Evolutionary conservation across 371 early-diverging fungal genomes (phyloP).

Genomic region (Mortierella sp.): DNA sequence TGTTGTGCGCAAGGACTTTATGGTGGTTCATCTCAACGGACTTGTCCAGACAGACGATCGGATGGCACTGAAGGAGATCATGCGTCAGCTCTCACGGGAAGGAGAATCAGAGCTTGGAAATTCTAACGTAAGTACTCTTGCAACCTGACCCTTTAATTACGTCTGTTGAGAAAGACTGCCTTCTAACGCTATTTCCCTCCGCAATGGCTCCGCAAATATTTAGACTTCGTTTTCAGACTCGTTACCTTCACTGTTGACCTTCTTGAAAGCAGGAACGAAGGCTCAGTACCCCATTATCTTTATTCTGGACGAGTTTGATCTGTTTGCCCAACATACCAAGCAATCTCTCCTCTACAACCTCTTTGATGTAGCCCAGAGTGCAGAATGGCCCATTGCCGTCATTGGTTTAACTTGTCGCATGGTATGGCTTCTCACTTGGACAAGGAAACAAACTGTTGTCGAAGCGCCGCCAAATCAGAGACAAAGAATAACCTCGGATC

Average conservation of each 20-base stretch:
- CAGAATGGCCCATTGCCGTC: conserved; percentile 87
- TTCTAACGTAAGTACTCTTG: conserved; percentile 26
- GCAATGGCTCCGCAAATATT: not conserved
- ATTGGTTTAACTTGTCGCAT: conserved; percentile 88
- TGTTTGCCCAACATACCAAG: conserved; percentile 90
- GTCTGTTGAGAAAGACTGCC: not conserved
- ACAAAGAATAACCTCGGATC: not conserved
- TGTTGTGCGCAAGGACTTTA: conserved; percentile 63
- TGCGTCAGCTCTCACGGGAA: conserved; percentile 75
- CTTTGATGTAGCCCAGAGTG: conserved; percentile 91
- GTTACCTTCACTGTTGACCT: conserved; percentile 70
- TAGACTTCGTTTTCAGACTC: conserved; percentile 78
- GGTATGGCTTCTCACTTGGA: conserved; percentile 57
- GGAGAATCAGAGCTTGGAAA: conserved; percentile 54
- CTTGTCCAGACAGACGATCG: conserved; percentile 87
- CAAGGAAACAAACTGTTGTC: not conserved
- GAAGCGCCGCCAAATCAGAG: not conserved
- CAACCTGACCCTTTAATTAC: no score
- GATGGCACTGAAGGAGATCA: conserved; percentile 86
- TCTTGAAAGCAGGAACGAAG: conserved; percentile 71
- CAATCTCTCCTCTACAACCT: conserved; percentile 93
- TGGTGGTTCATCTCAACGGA: conserved; percentile 83
- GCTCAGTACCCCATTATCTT: conserved; percentile 81
- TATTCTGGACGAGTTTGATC: conserved; percentile 92
- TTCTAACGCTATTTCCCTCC: not conserved